phyloP scores from a whole-genome alignment of 2,329 filamentous ascomycete species.

The Rhinocladiella similis region DNA sequence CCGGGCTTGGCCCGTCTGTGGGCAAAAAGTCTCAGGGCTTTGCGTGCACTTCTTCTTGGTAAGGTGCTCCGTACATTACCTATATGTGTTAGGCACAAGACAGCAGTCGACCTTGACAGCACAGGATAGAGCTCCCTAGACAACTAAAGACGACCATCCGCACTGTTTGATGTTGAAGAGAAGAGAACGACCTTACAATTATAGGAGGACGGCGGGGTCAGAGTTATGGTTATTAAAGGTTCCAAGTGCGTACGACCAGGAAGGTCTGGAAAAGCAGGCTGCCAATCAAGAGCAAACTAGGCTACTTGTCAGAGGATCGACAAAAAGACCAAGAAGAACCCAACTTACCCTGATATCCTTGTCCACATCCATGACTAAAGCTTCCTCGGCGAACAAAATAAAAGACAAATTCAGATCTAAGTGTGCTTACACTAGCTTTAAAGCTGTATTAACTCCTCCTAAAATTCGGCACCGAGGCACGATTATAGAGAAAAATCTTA shows the following conservation, averaged over 20 bases:
- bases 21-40: no score
- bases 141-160: no score
- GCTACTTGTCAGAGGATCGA: not conserved
- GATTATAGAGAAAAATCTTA: conserved; percentile 1
- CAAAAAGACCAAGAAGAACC: not conserved
- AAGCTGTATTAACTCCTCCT: conserved; percentile 1
- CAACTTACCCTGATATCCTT: conserved; percentile 5
- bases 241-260: conserved; percentile 1
- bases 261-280: conserved; percentile 2
- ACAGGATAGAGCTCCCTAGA: no score
- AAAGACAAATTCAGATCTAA: not conserved
- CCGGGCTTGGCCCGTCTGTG: no score
- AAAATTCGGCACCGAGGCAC: conserved; percentile 1
- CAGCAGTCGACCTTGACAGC: no score
- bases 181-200: no score
- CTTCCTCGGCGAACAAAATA: conserved; percentile 1
- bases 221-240: not conserved
- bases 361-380: conserved; percentile 1
- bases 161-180: no score
- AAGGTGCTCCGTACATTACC: no score
- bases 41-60: no score
- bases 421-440: not conserved
- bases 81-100: no score
- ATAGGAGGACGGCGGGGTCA: no score
- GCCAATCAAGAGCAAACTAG: not conserved